phyloP scores from a whole-genome alignment of 805 yeast genomes.

The Lachancea lanzarotensis region DNA sequence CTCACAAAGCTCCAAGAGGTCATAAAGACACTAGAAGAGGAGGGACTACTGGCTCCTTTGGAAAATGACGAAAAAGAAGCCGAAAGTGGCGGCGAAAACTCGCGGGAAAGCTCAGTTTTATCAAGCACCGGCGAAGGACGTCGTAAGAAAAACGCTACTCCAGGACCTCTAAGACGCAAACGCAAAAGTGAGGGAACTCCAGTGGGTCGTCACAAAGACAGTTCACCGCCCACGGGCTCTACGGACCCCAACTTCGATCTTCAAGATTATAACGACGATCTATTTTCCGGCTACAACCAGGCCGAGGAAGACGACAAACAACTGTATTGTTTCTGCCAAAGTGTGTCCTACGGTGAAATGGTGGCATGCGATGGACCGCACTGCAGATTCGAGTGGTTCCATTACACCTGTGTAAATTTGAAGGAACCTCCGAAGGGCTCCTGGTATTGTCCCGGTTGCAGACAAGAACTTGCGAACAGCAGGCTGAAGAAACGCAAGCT shows the following conservation, averaged over 20 bases:
- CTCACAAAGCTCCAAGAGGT: conserved; percentile 66
- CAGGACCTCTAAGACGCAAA: conserved; percentile 21
- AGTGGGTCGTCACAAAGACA: conserved; percentile 5
- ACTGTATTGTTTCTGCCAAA: conserved; percentile 85
- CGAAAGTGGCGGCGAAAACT: conserved; percentile 23
- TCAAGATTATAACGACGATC: conserved; percentile 29
- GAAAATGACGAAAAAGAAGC: conserved; percentile 33
- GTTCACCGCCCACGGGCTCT: conserved; percentile 6
- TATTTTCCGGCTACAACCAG: conserved; percentile 29
- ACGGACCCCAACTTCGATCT: conserved; percentile 16
- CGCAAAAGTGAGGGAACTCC: conserved; percentile 10
- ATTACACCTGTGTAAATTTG: conserved; percentile 89
- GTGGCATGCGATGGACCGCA: conserved; percentile 90
- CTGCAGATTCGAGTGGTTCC: conserved; percentile 93
- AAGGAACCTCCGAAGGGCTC: conserved; percentile 84
- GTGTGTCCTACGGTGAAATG: conserved; percentile 93
- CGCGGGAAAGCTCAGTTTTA: conserved; percentile 28
- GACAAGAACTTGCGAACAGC: conserved; percentile 32
- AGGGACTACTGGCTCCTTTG: conserved; percentile 66
- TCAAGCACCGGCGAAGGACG: conserved; percentile 18
- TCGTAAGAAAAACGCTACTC: conserved; percentile 15
- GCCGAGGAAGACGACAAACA: conserved; percentile 57
- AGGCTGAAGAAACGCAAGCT: conserved; percentile 23
- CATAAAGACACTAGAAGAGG: conserved; percentile 66
- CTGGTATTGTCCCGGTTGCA: conserved; percentile 92